Conservation (phyloP, 1,284 basidiomycete species). For the Apiotrichum veenhuisii region DNA sequence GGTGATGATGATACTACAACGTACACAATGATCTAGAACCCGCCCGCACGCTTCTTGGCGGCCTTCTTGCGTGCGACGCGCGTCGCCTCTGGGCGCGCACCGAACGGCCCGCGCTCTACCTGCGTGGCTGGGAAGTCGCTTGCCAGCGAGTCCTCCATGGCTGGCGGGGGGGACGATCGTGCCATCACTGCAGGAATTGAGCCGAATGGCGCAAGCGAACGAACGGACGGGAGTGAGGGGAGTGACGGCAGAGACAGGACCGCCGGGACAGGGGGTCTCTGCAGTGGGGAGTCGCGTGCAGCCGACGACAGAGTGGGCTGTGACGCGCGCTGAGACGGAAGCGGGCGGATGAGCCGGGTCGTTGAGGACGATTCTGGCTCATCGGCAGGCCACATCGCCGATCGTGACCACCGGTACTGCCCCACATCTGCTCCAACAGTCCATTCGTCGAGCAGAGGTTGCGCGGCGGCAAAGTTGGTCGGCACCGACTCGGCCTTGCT, state of each 20-base stretch:
- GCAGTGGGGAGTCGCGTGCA: background rate
- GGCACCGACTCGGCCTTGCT: background rate
- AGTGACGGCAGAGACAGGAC: background rate
- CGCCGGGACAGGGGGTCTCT: background rate
- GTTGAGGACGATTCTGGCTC: background rate
- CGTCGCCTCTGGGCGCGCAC: conserved; percentile 22
- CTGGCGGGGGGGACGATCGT: background rate
- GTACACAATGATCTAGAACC: conserved; percentile 25
- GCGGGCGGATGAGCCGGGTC: background rate
- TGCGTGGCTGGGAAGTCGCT: conserved; percentile 19
- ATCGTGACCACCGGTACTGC: conserved; percentile 21
- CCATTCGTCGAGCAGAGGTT: conserved; percentile 31
- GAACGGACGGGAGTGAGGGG: background rate
- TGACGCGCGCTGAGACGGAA: background rate
- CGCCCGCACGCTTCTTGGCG: conserved; percentile 35
- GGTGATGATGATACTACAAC: background rate
- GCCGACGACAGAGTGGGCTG: background rate
- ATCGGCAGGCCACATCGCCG: conserved; percentile 14
- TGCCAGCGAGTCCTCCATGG: background rate
- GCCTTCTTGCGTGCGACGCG: conserved; percentile 26
- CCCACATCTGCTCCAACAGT: conserved; percentile 17
- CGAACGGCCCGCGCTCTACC: conserved; percentile 32
- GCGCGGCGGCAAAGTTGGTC: background rate
- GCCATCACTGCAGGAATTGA: background rate
- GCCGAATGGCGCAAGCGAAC: background rate